A percentile compares a stretch with the other conserved stretches of the same genome.
These are phyloP conservation scores for Fonsecaea erecta DNA, from an alignment of 2,329 filamentous ascomycete species.

Conservation along the genomic window DNA sequence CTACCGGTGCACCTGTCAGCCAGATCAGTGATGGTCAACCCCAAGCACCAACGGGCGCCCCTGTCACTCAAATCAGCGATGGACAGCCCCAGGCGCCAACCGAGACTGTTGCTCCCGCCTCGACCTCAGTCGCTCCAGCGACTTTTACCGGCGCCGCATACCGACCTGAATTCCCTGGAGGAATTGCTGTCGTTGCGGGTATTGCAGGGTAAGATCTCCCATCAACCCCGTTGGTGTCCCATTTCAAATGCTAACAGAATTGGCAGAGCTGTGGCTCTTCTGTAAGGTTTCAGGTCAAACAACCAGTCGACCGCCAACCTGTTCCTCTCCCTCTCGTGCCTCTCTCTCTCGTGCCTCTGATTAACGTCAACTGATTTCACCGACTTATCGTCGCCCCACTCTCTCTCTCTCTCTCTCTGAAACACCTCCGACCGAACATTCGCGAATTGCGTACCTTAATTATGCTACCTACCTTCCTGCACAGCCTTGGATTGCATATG, in stretches of 20 bases:
- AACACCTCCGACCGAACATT: not conserved
- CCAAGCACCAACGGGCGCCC: slow-evolving; percentile 36
- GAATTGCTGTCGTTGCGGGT: slow-evolving; percentile 32
- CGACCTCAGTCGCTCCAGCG: slow-evolving; percentile 41
- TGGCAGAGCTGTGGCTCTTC: not conserved
- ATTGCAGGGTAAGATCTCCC: slow-evolving; percentile 22
- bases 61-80: slow-evolving; percentile 24
- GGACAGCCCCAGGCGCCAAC: slow-evolving; percentile 41
- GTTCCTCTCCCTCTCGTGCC: not conserved
- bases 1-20: slow-evolving; percentile 39
- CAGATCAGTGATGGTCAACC: slow-evolving; percentile 29
- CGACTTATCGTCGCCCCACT: not conserved
- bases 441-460: not conserved
- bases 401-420: not conserved
- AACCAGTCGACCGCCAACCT: not conserved
- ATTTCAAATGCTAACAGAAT: not conserved
- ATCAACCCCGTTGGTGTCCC: no score
- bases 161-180: slow-evolving; percentile 28
- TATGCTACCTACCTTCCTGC: not conserved
- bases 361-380: not conserved
- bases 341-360: not conserved
- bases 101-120: slow-evolving; percentile 28
- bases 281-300: not conserved
- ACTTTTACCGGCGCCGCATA: slow-evolving; percentile 33
- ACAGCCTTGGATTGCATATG: not conserved